Evolutionary conservation across 2,329 filamentous ascomycete species (phyloP).

Genomic region (Botryosphaeria agaves): DNA sequence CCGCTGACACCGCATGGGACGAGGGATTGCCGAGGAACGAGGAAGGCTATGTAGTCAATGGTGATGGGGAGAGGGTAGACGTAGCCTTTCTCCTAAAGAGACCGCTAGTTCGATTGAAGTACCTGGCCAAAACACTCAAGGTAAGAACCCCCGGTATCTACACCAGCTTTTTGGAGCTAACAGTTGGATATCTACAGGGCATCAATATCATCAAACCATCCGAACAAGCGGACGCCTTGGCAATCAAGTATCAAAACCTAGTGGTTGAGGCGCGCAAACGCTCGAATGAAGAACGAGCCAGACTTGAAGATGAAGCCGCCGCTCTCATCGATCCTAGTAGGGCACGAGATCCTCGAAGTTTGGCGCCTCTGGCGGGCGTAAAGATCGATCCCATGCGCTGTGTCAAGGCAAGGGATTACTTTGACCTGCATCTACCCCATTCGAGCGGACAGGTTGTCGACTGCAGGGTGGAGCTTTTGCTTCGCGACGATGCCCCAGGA

Average conservation of each 20-base stretch:
- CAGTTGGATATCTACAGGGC: too few relatives aligned
- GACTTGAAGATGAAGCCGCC: constrained; percentile 74
- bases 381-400: constrained; percentile 60
- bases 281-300: constrained; percentile 53
- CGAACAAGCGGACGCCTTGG: constrained; percentile 40
- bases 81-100: constrained; percentile 86
- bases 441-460: constrained; percentile 81
- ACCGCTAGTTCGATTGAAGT: constrained; percentile 74
- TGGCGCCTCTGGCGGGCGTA: constrained; percentile 53
- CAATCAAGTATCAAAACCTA: constrained; percentile 49
- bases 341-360: constrained; percentile 59
- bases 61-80: constrained; percentile 76
- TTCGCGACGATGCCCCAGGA: constrained; percentile 61
- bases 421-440: constrained; percentile 69
- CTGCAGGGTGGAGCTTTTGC: constrained; percentile 73
- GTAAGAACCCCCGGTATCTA: too few relatives aligned
- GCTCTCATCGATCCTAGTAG: constrained; percentile 65
- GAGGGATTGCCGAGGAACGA: constrained; percentile 39
- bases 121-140: constrained; percentile 69
- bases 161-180: too few relatives aligned
- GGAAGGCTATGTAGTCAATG: constrained; percentile 45
- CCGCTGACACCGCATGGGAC: constrained; percentile 30
- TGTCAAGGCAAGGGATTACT: constrained; percentile 79
- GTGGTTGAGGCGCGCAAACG: constrained; percentile 62
- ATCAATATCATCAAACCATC: constrained; percentile 39